Evolutionary conservation across 2,329 filamentous ascomycete genomes (phyloP).

Genomic region (Ophiocordyceps robertsii): DNA sequence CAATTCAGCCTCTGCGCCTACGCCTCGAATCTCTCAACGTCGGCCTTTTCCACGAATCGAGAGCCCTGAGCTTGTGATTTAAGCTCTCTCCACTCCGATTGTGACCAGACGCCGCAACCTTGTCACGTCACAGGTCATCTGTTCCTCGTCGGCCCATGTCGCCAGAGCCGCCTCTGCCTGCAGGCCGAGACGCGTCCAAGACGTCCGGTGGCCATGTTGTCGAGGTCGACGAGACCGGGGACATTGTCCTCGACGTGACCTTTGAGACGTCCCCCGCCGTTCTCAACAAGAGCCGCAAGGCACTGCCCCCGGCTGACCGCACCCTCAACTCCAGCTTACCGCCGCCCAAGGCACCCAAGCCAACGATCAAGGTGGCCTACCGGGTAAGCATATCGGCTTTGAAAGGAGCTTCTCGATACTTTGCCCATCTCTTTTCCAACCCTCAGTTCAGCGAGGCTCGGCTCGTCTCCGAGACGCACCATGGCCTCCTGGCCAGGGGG

Average conservation of each 20-base stretch:
- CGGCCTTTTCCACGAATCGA: background rate
- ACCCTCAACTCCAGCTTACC: conserved; percentile 9
- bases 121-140: background rate
- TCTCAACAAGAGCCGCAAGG: conserved; percentile 31
- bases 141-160: conserved; percentile 1
- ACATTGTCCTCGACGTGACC: conserved; percentile 52
- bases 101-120: background rate
- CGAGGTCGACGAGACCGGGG: conserved; percentile 42
- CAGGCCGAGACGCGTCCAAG: background rate
- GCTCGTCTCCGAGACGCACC: conserved; percentile 36
- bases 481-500: conserved; percentile 31
- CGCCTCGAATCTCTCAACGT: background rate
- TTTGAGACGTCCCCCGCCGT: conserved; percentile 46
- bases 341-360: conserved; percentile 13
- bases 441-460: conserved; percentile 50
- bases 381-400: conserved; percentile 45
- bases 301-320: conserved; percentile 16
- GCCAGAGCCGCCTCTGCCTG: conserved; percentile 1
- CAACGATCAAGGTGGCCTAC: conserved; percentile 33
- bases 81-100: background rate
- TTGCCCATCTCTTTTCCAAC: conserved; percentile 51
- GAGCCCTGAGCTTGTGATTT: no score
- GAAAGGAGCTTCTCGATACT: conserved; percentile 53
- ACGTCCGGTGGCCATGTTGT: conserved; percentile 17
- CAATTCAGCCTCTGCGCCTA: background rate